A percentile compares a stretch with the other conserved stretches of the same genome.
Conservation (phyloP, 192 early-diverging fungal species). For the Coemansia guatemalensis region DNA sequence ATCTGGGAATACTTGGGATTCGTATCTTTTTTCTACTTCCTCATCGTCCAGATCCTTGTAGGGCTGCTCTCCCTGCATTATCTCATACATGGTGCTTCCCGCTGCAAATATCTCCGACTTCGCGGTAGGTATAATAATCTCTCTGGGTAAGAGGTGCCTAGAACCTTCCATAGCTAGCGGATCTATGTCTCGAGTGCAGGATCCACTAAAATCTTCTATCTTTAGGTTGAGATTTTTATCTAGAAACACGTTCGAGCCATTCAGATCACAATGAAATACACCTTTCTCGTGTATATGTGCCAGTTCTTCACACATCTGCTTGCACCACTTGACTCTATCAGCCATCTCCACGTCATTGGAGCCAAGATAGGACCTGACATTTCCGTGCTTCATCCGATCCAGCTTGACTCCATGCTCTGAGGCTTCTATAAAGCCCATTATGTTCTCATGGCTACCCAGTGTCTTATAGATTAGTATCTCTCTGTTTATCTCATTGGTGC, state of each 20-base stretch:
- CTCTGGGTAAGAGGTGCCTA: neutral
- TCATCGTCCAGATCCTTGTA: neutral
- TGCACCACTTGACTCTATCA: too few species aligned
- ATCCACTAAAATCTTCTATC: neutral
- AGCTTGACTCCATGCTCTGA: too few species aligned
- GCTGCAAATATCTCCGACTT: slow-evolving; percentile 2
- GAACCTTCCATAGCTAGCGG: neutral
- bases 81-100: slow-evolving; percentile 2
- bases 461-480: too few species aligned
- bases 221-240: neutral
- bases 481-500: too few species aligned
- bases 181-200: neutral
- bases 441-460: too few species aligned
- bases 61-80: neutral
- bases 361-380: neutral
- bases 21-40: neutral
- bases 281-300: too few species aligned
- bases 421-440: too few species aligned
- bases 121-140: neutral
- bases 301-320: too few species aligned
- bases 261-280: too few species aligned
- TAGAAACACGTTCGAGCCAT: neutral
- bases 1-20: neutral
- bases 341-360: too few species aligned
- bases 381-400: too few species aligned